phyloP scores from a whole-genome alignment of 164 flowering plant genomes.

The Vitis rotundifolia region DNA sequence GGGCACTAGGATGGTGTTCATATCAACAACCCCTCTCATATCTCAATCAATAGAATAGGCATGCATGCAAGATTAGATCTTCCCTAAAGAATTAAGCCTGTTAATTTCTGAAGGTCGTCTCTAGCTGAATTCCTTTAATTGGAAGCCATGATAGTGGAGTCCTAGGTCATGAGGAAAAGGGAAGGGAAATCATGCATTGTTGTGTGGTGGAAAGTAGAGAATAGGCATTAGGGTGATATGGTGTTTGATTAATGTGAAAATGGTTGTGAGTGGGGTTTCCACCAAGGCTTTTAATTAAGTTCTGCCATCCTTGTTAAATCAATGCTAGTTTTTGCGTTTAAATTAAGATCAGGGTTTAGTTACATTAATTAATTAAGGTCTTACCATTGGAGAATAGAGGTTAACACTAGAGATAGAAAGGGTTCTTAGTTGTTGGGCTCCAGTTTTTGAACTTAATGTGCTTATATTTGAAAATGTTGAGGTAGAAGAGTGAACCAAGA shows the following conservation, averaged over 20 bases:
- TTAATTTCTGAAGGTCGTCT: neutral
- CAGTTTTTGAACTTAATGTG: conserved; percentile 88
- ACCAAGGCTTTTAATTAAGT: no score
- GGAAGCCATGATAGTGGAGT: neutral
- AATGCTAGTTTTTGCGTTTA: no score
- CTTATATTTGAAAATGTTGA: conserved; percentile 92
- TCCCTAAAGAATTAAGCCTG: neutral
- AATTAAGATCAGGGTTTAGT: no score
- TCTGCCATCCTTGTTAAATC: no score
- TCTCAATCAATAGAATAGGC: neutral
- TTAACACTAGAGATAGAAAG: neutral
- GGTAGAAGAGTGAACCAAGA: conserved; percentile 90
- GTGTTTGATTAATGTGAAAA: no score
- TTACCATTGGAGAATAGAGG: no score
- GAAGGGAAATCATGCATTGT: neutral
- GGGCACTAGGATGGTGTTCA: conserved; percentile 61
- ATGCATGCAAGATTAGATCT: no score
- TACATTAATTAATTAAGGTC: no score
- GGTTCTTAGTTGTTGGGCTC: conserved; percentile 86
- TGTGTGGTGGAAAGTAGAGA: neutral
- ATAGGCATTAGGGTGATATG: neutral
- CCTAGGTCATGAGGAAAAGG: neutral
- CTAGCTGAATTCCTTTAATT: no score
- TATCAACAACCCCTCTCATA: conserved; percentile 24
- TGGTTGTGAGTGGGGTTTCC: no score